Evolutionary conservation across 805 yeast species (phyloP), one percentile per base, ranked within the genome.

Genomic region (Suhomyces pyralidae): DNA sequence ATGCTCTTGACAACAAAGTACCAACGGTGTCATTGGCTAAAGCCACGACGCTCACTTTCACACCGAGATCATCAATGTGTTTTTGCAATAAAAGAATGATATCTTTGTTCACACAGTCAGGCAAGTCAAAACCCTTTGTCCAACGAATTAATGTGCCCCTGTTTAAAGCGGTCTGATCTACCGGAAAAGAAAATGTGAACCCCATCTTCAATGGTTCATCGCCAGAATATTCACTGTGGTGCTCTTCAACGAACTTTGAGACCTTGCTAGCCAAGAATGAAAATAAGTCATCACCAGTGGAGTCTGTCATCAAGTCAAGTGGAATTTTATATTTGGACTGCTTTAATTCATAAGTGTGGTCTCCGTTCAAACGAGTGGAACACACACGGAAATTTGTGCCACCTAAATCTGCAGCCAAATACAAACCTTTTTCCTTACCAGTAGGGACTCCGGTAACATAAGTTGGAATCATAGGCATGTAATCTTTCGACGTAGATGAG

Each of bases 321-420:
- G 97, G 97, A 44, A 94, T 88, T 53, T 85, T 86, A 56, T 79
- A 79, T 70, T 93, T 92, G 48, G 83, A 73, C 67, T 93, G 97
- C 58, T 82, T 81, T 55, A 92, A 71, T 22, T 80, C 76, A 68
- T 86, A 91, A n/a, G 93, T 85, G 59, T 88, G 90, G 63, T 85
- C 85, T 50, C 96, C 96, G 48, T 79, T 76, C 61, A 93, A 78
- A 36, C 78, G 68, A 28, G 93, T 92, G 1, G 97, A 90, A 66
- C 97, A 91, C 24, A 94, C 97, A 63, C 99, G 80, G 73, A 93
- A 90, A 69, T 94, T 92, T 53, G 98, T 92, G 48, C 98, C 98
- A 56, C 99, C 99, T 50, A 93, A 78, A 66, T 93, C 98, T 4
- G 94, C 96, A 51, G 98, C 98, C 55, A 93, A 74, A 56, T 80